Conservation (phyloP, 495 filamentous ascomycete genomes). For the Sordaria brevicollis region DNA sequence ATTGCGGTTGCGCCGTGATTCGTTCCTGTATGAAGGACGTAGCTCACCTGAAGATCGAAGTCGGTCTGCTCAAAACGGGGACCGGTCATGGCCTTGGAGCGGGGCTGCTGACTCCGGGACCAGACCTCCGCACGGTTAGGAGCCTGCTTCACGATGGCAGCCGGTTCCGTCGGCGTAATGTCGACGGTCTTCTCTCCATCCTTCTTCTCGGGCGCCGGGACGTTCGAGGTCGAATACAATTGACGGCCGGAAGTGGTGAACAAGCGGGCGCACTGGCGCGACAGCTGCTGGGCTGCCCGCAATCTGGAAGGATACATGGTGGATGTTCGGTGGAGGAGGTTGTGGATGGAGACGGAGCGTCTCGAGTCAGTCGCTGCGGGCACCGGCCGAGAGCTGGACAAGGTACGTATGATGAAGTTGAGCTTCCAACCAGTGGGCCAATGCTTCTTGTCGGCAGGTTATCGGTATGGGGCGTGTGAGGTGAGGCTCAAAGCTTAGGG, state of each 20-base stretch:
- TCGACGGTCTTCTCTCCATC: not conserved
- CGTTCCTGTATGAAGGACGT: not conserved
- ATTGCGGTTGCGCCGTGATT: not conserved
- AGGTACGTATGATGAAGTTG: not conserved
- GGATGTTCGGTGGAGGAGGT: conserved; percentile 20
- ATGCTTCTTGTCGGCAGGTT: not conserved
- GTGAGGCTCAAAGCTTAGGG: not conserved
- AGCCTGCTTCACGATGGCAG: conserved; percentile 59
- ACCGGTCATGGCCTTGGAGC: conserved; percentile 75
- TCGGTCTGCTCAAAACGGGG: conserved; percentile 96
- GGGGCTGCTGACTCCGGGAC: conserved; percentile 72
- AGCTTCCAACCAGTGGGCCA: not conserved
- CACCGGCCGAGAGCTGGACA: conserved; percentile 1
- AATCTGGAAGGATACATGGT: conserved; percentile 48
- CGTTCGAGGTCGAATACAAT: conserved; percentile 17
- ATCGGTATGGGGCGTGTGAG: not conserved
- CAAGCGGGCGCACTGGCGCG: conserved; percentile 18
- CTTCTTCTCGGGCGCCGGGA: conserved; percentile 32
- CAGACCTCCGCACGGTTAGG: conserved; percentile 76
- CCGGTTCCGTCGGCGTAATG: conserved; percentile 23
- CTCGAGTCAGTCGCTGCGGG: conserved; percentile 7
- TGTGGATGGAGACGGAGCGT: conserved; percentile 13
- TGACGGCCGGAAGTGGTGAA: conserved; percentile 29
- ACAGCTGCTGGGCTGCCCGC: conserved; percentile 26
- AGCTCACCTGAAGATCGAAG: conserved; percentile 74